Percentiles rank a stretch among this genome's conserved stretches.
Conservation (phyloP, 176 grass and related monocot genomes). For the Oryza meridionalis region DNA sequence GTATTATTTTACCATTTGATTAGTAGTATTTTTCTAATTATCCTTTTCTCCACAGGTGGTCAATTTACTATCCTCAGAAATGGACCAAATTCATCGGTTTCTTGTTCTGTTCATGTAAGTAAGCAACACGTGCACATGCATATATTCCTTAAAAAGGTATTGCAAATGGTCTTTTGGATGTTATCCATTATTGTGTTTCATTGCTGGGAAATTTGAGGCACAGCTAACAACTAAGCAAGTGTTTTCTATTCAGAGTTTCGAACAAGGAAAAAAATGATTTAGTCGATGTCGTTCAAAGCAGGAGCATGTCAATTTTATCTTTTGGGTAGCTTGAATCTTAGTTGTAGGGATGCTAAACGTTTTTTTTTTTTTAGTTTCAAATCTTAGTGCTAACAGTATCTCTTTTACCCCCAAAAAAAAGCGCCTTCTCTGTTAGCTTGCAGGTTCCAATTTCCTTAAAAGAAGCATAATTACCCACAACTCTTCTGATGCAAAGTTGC, state of each 20-base stretch:
- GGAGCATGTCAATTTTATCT: not conserved
- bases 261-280: not conserved
- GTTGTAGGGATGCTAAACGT: not conserved
- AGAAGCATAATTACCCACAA: too few relatives aligned
- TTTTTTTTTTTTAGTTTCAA: slow-evolving; percentile 4
- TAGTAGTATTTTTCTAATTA: slow-evolving; percentile 14
- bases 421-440: not conserved
- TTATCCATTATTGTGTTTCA: slow-evolving; percentile 6
- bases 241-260: slow-evolving; percentile 3
- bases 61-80: slow-evolving; percentile 41
- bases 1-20: slow-evolving; percentile 11
- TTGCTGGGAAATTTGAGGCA: slow-evolving; percentile 8
- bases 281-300: not conserved
- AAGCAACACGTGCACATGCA: not conserved
- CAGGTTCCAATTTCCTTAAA: not conserved
- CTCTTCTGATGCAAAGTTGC: not conserved
- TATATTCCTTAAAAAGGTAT: not conserved
- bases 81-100: not conserved
- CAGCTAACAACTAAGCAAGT: not conserved
- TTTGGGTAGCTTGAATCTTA: slow-evolving; percentile 31
- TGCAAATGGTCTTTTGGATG: not conserved
- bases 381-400: not conserved
- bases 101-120: slow-evolving; percentile 54
- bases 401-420: not conserved
- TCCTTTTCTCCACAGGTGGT: slow-evolving; percentile 31